Conservation (phyloP, 2,329 filamentous ascomycete genomes). For the Mycosphaerelloides madeirae region DNA sequence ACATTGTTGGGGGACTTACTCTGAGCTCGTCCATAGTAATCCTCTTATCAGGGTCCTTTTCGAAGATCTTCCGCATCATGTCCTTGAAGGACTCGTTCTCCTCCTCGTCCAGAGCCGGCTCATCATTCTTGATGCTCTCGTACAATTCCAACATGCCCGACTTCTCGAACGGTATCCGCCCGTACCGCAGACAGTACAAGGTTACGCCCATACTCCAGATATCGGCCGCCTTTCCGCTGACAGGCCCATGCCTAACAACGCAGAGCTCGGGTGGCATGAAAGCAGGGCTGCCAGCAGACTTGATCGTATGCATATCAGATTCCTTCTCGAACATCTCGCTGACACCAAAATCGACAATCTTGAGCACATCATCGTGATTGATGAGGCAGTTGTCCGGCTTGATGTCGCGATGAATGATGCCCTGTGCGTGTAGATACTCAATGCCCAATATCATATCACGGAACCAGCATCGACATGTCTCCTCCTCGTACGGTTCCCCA, state of each 20-base stretch:
- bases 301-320: constrained; percentile 81
- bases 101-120: constrained; percentile 57
- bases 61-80: constrained; percentile 66
- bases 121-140: constrained; percentile 74
- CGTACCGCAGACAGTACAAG: constrained; percentile 86
- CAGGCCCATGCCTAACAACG: constrained; percentile 75
- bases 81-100: constrained; percentile 67
- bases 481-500: constrained; percentile 75
- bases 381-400: constrained; percentile 95
- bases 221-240: constrained; percentile 85
- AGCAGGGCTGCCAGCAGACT: constrained; percentile 89
- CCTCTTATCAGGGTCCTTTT: constrained; percentile 78
- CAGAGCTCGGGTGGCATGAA: constrained; percentile 94
- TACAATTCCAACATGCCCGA: constrained; percentile 79
- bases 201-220: constrained; percentile 99
- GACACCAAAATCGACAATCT: constrained; percentile 97
- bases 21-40: constrained; percentile 79
- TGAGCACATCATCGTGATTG: constrained; percentile 86
- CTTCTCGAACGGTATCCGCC: constrained; percentile 78
- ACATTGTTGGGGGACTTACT: constrained; percentile 49
- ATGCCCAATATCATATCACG: constrained; percentile 91
- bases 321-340: constrained; percentile 96
- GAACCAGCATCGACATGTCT: constrained; percentile 85
- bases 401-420: constrained; percentile 92
- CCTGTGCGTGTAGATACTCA: constrained; percentile 91